Evolutionary conservation across 768 basidiomycete species (phyloP).

Genomic region (Boletus eberwhitei): DNA sequence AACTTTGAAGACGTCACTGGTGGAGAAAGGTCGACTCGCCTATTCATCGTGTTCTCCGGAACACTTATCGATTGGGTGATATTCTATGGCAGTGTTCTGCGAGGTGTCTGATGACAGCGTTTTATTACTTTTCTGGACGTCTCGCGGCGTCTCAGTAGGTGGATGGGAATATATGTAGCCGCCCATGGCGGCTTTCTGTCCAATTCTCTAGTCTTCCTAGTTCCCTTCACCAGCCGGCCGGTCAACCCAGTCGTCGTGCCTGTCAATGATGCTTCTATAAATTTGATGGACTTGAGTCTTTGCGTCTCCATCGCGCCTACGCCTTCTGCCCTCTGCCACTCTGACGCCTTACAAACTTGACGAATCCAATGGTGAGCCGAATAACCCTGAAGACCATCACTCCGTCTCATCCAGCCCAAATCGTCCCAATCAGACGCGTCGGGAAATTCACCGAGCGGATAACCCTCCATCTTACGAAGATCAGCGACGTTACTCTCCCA

Average conservation of each 20-base stretch:
- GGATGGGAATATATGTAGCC: constrained; percentile 8
- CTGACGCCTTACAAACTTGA: not conserved
- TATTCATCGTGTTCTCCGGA: constrained; percentile 12
- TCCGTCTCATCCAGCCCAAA: constrained; percentile 1
- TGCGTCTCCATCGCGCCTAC: not conserved
- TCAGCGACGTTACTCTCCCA: constrained; percentile 29
- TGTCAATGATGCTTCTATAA: constrained; percentile 15
- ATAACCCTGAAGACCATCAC: not conserved
- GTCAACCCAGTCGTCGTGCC: not conserved
- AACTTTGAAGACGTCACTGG: constrained; percentile 9
- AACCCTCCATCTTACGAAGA: constrained; percentile 18
- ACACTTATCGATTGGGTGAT: constrained; percentile 13
- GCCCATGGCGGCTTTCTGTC: constrained; percentile 9
- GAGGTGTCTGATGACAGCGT: not conserved
- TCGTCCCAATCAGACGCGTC: constrained; percentile 13
- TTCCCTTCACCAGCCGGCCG: not conserved
- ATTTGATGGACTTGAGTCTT: not conserved
- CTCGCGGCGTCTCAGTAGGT: not conserved
- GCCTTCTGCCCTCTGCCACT: not conserved
- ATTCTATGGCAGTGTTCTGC: constrained; percentile 4
- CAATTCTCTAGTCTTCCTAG: not conserved
- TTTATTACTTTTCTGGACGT: constrained; percentile 3
- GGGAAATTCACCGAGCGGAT: constrained; percentile 2
- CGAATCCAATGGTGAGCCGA: constrained; percentile 12
- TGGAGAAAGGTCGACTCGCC: constrained; percentile 9